A percentile compares a stretch with the other conserved stretches of the same genome.
Evolutionary conservation across 169 alveolate species (phyloP).

Genomic region (Plasmodium vinckei): DNA sequence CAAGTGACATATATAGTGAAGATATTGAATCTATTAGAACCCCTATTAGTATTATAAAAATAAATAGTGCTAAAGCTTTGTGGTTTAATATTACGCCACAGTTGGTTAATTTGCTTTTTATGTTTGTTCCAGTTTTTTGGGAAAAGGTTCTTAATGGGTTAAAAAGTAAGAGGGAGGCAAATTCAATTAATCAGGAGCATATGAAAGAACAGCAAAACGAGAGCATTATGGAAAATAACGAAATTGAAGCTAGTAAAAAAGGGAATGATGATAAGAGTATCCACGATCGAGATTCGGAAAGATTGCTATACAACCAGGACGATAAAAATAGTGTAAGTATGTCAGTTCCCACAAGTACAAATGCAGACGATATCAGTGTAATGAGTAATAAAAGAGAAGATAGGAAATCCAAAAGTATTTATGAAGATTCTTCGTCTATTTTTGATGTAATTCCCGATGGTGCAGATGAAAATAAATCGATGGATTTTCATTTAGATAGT

Average conservation of each 20-base stretch:
- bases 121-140: conserved; percentile 86
- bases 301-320: neutral
- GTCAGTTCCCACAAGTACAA: conserved; percentile 6
- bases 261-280: neutral
- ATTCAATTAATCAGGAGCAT: neutral
- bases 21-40: conserved; percentile 82
- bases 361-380: neutral
- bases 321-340: neutral
- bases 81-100: conserved; percentile 89
- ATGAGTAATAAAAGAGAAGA: conserved; percentile 2
- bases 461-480: conserved; percentile 9
- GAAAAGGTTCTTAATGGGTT: conserved; percentile 78
- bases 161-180: neutral
- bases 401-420: conserved; percentile 23
- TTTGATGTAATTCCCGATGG: conserved; percentile 44
- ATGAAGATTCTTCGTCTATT: conserved; percentile 59
- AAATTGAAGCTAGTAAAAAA: neutral
- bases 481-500: conserved; percentile 41
- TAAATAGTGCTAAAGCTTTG: conserved; percentile 82
- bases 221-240: neutral
- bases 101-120: conserved; percentile 84
- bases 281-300: neutral
- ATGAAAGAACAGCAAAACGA: neutral
- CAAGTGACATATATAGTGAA: conserved; percentile 75
- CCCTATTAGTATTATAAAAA: conserved; percentile 83